phyloP scores from a whole-genome alignment of 768 basidiomycete genomes.

The Macrocybe gigantea region DNA sequence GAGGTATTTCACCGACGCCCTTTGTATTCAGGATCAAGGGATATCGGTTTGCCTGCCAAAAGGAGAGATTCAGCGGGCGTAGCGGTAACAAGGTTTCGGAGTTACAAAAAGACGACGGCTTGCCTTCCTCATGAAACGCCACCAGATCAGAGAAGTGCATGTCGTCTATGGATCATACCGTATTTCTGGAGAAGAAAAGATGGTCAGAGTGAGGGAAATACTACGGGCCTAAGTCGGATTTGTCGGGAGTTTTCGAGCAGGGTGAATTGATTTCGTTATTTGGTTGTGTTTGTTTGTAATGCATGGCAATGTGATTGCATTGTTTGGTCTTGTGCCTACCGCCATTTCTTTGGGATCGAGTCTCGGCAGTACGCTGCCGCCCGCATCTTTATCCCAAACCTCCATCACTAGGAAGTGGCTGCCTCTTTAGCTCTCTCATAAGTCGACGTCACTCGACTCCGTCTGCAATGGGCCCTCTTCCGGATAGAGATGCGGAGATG shows the following conservation, averaged over 20 bases:
- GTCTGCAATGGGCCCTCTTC: conserved; percentile 29
- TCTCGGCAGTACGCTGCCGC: conserved; percentile 23
- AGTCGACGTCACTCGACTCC: conserved; percentile 18
- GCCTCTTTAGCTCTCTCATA: conserved; percentile 12
- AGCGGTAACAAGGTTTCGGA: conserved; percentile 23
- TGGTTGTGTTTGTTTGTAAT: conserved; percentile 28
- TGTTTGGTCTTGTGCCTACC: conserved; percentile 33
- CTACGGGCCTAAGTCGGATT: not conserved
- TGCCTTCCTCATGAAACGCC: conserved; percentile 3
- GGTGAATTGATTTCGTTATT: not conserved
- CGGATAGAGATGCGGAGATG: conserved; percentile 48
- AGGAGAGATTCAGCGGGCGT: conserved; percentile 7
- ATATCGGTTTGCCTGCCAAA: conserved; percentile 2
- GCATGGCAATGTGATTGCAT: conserved; percentile 34
- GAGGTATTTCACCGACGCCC: no score
- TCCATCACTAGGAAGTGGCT: conserved; percentile 14
- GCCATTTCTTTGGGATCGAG: conserved; percentile 24
- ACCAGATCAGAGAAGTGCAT: not conserved
- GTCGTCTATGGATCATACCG: no score
- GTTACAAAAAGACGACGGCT: conserved; percentile 10
- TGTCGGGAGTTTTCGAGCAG: not conserved
- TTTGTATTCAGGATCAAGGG: not conserved
- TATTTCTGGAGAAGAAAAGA: not conserved
- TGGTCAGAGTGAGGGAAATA: no score
- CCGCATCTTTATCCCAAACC: conserved; percentile 22